Base-by-base conservation (phyloP, 2,329 filamentous ascomycete genomes). In the Phyllosticta citriasiana region DNA sequence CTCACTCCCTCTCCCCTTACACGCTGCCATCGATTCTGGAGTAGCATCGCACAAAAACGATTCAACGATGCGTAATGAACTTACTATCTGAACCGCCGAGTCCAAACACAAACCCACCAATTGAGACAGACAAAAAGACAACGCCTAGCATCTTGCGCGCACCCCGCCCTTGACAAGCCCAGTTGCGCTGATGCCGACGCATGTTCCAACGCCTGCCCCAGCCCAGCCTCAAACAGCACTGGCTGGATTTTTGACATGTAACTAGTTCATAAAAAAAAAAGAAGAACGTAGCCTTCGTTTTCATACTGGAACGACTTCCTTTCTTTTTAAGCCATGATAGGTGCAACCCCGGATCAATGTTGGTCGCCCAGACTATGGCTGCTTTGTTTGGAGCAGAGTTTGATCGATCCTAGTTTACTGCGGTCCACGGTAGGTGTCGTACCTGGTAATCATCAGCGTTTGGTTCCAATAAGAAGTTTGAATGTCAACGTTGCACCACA, bases 371-470 rank as follows among this genome's bases (percentile, higher is more conserved):
- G n/a, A n/a, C 14, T 16, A 47, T 47, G n/a, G n/a, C 40, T 47
- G 40, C 14, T n/a, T 47, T n/a, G 40, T 47, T 47, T n/a, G 40
- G 14, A 47, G 40, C 40, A 19, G 40, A n/a, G 12, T 47, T n/a
- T n/a, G 3, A n/a, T 47, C n/a, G 40, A 47, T 47, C 40, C 14
- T 47, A 47, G 57, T 57, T 59, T 61, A 63, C 58, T 63, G 59
- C 50, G 62, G 62, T 27, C 62, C 62, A 40, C 55, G 58, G 27
- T 63, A 63, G n/a, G 54, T 50, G 22, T 61, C 57, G 58, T 61
- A 63, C 35, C 62, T 63, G 40, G n/a, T 40, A 35, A 7, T 30
- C 5, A 52, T 58, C 35, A 59, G 56, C 25, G 16, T 14, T 14
- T 10, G 22, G 40, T 47, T 47, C 27, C 16, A n/a, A n/a, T 8